Evolutionary conservation across 2,329 filamentous ascomycete genomes (phyloP).

Genomic region (Stagonosporopsis cucurbitacearum): DNA sequence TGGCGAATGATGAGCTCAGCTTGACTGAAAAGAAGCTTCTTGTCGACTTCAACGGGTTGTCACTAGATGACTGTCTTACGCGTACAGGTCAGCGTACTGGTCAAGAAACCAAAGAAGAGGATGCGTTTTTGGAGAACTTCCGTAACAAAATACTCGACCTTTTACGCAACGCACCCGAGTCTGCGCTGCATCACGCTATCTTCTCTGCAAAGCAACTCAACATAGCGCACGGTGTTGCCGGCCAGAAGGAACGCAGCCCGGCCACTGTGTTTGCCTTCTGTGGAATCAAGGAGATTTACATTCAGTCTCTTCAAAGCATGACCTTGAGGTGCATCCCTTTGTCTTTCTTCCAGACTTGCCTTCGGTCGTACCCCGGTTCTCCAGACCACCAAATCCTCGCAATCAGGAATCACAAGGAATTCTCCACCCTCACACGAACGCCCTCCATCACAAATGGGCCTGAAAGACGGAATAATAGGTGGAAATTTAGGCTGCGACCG

Average conservation of each 20-base stretch:
- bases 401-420: conserved; percentile 55
- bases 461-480: conserved; percentile 19
- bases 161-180: conserved; percentile 47
- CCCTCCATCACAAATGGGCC: conserved; percentile 14
- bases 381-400: conserved; percentile 55
- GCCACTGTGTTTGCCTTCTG: conserved; percentile 55
- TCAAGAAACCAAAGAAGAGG: conserved; percentile 21
- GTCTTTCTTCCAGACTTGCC: conserved; percentile 54
- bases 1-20: conserved; percentile 42
- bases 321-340: conserved; percentile 48
- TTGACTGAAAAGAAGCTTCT: conserved; percentile 31
- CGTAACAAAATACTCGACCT: conserved; percentile 46
- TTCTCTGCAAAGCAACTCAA: conserved; percentile 53
- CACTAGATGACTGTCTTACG: conserved; percentile 39
- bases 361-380: conserved; percentile 53
- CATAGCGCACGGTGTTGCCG: conserved; percentile 32
- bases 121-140: conserved; percentile 39
- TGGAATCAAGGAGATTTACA: conserved; percentile 52
- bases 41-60: conserved; percentile 34
- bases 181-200: conserved; percentile 51
- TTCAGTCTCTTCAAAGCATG: conserved; percentile 39
- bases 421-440: conserved; percentile 45
- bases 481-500: conserved; percentile 22
- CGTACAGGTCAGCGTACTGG: conserved; percentile 39
- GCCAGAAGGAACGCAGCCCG: conserved; percentile 33